Evolutionary conservation across 768 basidiomycete genomes (phyloP), one percentile per base, ranked within the genome.

Genomic region (Boletus reticuloceps): DNA sequence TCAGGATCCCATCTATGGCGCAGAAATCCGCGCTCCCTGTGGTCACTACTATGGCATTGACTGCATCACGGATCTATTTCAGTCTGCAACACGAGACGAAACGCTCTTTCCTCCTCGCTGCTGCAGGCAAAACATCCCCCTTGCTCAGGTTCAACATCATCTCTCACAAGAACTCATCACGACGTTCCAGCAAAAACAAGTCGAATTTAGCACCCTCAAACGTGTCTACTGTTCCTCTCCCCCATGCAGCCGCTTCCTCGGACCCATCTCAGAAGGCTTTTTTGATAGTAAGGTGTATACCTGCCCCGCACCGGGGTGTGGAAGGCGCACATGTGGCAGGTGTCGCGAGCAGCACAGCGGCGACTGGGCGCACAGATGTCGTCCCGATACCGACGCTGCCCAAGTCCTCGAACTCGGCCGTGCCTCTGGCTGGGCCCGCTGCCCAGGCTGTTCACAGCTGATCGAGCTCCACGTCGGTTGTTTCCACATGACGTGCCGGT

Each of bases 401-500:
- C 61, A 63, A 6, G 63, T 72, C 14, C 64, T 69, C 47, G 65
- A 51, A n/a, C 59, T 75, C 20, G 46, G 68, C 22, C 54, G 54
- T 6, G 29, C 58, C 9, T 29, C 64, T 20, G 72, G 72, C 5
- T 77, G 71, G 77, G 62, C 72, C 1, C 70, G 69, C 11, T 78
- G 76, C 51, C 75, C 76, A 2, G 73, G 73, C 5, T 77, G 76
- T 50, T 58, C 63, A 17, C 68, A 69, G 36, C 60, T 77, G 63
- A 68, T 77, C 52, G 76, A 77, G 51, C 70, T 75, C 39, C 51
- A 64, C 6, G 20, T 60, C 13, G 76, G 76, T 0, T 77, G 76
- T 50, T 72, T 64, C 58, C 76, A 78, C 54, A 75, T 78, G 71
- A 72, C 71, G 2, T 77, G 76, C 50, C 56, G 69, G 27, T 77